Conservation (phyloP, 495 filamentous ascomycete genomes). For the Penicillium atrosanguineum region DNA sequence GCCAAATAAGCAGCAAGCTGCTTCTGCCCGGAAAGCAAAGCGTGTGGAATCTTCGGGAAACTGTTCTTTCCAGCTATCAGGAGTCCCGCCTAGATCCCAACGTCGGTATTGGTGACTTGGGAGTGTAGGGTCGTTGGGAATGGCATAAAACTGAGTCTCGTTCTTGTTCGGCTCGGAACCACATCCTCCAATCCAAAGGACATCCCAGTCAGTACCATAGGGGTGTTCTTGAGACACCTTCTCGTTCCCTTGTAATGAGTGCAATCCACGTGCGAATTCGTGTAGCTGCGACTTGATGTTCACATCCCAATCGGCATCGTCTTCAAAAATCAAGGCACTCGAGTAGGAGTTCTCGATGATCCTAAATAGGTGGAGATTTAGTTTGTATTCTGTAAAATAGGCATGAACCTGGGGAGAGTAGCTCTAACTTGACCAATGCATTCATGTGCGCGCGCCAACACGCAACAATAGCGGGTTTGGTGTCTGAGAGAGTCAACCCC, state of each 20-base stretch:
- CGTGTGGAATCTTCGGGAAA: conserved; percentile 29
- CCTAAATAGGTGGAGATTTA: conserved; percentile 6
- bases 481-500: conserved; percentile 7
- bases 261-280: conserved; percentile 40
- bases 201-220: conserved; percentile 59
- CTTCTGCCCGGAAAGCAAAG: conserved; percentile 26
- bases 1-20: conserved; percentile 22
- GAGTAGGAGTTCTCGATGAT: conserved; percentile 44
- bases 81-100: conserved; percentile 15
- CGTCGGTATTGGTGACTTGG: conserved; percentile 12
- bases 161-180: conserved; percentile 23
- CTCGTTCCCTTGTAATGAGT: conserved; percentile 23
- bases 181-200: conserved; percentile 57
- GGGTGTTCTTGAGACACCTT: conserved; percentile 37
- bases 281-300: conserved; percentile 48
- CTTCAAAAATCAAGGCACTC: conserved; percentile 55
- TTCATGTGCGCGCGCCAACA: conserved; percentile 44
- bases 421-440: conserved; percentile 25
- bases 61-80: conserved; percentile 18
- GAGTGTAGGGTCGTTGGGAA: conserved; percentile 32
- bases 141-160: conserved; percentile 28
- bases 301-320: conserved; percentile 59
- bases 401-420: too few relatives aligned
- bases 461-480: conserved; percentile 14
- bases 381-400: too few relatives aligned